Evolutionary conservation across 164 flowering plant genomes (phyloP).

Genomic region (Vitis rupestris): DNA sequence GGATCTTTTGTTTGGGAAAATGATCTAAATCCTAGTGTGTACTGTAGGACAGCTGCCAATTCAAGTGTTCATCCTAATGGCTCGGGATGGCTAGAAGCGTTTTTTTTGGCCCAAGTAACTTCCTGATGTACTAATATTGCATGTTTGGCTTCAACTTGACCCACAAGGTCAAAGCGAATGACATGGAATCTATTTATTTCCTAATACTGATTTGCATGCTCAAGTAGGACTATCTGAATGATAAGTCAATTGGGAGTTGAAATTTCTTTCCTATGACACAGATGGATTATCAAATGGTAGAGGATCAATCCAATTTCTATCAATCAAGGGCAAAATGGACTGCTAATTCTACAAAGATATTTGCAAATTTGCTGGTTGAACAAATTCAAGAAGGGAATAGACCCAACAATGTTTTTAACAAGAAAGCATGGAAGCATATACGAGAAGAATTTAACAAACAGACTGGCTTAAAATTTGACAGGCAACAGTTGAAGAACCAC

Average conservation of each 20-base stretch:
- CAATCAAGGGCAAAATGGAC: slow-evolving; percentile 6
- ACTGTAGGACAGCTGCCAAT: no score
- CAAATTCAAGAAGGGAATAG: slow-evolving; percentile 4
- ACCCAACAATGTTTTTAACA: neutral
- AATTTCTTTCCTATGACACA: neutral
- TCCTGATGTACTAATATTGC: no score
- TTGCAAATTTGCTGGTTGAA: slow-evolving; percentile 4
- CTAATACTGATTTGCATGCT: no score
- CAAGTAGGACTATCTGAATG: no score
- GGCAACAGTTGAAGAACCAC: slow-evolving; percentile 8
- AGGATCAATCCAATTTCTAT: neutral
- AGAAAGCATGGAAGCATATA: slow-evolving; percentile 2
- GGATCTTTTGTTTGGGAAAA: no score
- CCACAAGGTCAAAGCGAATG: no score
- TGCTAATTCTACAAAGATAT: neutral
- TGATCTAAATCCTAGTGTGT: no score
- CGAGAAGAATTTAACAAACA: neutral
- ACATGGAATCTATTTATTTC: no score
- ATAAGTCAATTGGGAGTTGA: neutral
- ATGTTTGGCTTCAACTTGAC: no score
- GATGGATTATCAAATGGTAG: neutral
- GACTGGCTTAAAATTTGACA: neutral
- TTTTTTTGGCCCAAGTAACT: no score
- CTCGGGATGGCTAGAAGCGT: no score
- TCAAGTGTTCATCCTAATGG: no score